Evolutionary conservation across 768 basidiomycete species (phyloP), one percentile per base, ranked within the genome.

Genomic region (Tephrocybe sp.): DNA sequence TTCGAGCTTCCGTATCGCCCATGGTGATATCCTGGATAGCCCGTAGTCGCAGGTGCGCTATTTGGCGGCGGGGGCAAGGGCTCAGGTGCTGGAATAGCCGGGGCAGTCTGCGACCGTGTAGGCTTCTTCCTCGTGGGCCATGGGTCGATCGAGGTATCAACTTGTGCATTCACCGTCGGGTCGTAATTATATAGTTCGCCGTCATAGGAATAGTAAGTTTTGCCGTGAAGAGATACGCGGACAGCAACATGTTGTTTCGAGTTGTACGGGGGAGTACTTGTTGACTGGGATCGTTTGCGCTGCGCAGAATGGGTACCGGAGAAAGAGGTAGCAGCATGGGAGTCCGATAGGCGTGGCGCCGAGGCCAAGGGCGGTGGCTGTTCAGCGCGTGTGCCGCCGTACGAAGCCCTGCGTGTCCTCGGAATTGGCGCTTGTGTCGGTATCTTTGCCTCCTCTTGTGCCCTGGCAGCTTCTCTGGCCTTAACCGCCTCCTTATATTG

Each of bases 321-420:
- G 26, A 7, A 26, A 7, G 26, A 26, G 26, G 26, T 26, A 7
- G 26, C 26, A 7, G 26, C 26, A 4, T 26, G 26, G 26, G 26
- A 26, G 26, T 26, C 26, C 7, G 26, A 26, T 3, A 26, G 26
- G 26, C 26, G 26, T 3, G 26, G 26, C 26, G 26, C 26, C 26
- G 26, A 26, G 7, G 26, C 7, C 7, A 26, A 26, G 26, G 51
- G 38, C 1, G 39, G 51, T 6, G 38, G 39, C 23, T 7, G 33
- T 13, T 5, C 17, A 6, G 34, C n/a, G 6, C 39, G 8, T 20
- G 16, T 35, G 32, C n/a, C 19, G 26, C 58, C 54, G 34, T 56
- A 52, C 13, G 54, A 56, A 13, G 48, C 46, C 30, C 54, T 33
- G 5, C 51, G 54, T 9, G 48, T 20, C 6, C 51, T 46, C 6